Percentiles rank a stretch among this genome's conserved stretches.
These are phyloP conservation scores for Collariella sp. DNA, from an alignment of 495 filamentous ascomycete genomes.

Conservation along the genomic window DNA sequence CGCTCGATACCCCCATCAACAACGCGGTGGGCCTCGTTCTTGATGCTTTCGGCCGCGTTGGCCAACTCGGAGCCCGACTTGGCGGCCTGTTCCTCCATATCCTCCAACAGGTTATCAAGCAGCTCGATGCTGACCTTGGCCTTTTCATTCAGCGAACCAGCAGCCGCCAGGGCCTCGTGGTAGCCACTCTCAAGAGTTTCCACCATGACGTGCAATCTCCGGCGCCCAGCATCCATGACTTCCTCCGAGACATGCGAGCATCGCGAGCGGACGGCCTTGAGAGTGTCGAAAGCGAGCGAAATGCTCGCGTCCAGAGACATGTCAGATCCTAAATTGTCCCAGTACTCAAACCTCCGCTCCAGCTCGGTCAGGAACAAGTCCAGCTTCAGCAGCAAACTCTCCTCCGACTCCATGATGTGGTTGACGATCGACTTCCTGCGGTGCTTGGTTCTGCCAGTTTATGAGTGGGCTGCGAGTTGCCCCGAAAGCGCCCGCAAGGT, in stretches of 20 bases:
- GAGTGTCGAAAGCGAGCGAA: conserved; percentile 67
- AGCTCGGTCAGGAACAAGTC: conserved; percentile 86
- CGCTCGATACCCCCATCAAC: conserved; percentile 79
- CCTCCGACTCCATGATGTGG: conserved; percentile 53
- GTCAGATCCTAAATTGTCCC: conserved; percentile 83
- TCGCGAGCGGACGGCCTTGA: conserved; percentile 78
- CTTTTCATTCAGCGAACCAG: conserved; percentile 84
- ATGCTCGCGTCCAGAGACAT: conserved; percentile 74
- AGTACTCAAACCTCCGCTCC: conserved; percentile 74
- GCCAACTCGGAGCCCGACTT: conserved; percentile 52
- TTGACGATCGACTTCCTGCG: conserved; percentile 54
- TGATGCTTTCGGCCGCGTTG: conserved; percentile 60
- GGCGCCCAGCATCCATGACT: conserved; percentile 76
- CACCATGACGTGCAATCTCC: conserved; percentile 78
- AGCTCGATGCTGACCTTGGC: conserved; percentile 78
- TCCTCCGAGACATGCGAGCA: conserved; percentile 89
- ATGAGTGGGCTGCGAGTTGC: too few relatives aligned
- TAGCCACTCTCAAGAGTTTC: conserved; percentile 90
- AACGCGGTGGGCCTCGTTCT: conserved; percentile 59
- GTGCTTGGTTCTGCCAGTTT: too few relatives aligned
- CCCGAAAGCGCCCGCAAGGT: conserved; percentile 2
- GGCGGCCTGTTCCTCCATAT: conserved; percentile 76
- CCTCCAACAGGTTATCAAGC: conserved; percentile 71
- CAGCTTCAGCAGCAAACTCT: conserved; percentile 54
- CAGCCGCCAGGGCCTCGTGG: conserved; percentile 75